Evolutionary conservation across 2,329 filamentous ascomycete species (phyloP).

Genomic region (Calonectria hawksworthii): DNA sequence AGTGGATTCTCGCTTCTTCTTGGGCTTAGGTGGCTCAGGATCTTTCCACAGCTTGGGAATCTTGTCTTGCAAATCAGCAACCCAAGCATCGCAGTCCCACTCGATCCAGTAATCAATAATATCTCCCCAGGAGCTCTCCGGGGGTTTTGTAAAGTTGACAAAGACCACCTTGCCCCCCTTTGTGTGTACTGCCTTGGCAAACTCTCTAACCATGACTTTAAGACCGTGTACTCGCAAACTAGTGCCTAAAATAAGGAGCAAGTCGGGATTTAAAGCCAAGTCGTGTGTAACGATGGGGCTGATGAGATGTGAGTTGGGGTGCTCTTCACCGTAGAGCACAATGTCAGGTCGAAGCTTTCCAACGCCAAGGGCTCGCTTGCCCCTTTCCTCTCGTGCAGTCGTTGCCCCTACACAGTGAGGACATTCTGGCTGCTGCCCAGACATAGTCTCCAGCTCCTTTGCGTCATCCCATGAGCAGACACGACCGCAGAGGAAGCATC

Average conservation of each 20-base stretch:
- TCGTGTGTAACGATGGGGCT: slow-evolving; percentile 78
- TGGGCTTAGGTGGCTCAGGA: slow-evolving; percentile 59
- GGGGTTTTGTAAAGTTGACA: slow-evolving; percentile 79
- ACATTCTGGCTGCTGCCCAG: slow-evolving; percentile 76
- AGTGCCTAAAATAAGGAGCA: slow-evolving; percentile 79
- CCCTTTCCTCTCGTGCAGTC: slow-evolving; percentile 72
- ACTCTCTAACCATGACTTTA: slow-evolving; percentile 79
- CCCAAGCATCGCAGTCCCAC: slow-evolving; percentile 83
- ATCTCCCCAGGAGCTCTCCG: slow-evolving; percentile 80
- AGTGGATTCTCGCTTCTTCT: slow-evolving; percentile 52
- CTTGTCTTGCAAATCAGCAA: slow-evolving; percentile 71
- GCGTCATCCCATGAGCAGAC: slow-evolving; percentile 72
- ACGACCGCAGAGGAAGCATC: slow-evolving; percentile 74
- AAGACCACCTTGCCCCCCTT: slow-evolving; percentile 79
- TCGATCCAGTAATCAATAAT: slow-evolving; percentile 81
- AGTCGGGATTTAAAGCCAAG: slow-evolving; percentile 73
- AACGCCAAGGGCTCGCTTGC: slow-evolving; percentile 76
- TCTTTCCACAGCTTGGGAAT: slow-evolving; percentile 73
- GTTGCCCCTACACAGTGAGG: slow-evolving; percentile 75
- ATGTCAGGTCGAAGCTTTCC: slow-evolving; percentile 80
- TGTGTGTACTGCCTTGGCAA: slow-evolving; percentile 78
- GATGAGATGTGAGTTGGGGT: slow-evolving; percentile 77
- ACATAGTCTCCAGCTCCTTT: slow-evolving; percentile 68
- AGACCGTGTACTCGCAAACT: slow-evolving; percentile 79
- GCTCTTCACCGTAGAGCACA: slow-evolving; percentile 81